Conservation (phyloP, 1,139 yeast species). For the Yamadazyma pseudoaaseri region DNA sequence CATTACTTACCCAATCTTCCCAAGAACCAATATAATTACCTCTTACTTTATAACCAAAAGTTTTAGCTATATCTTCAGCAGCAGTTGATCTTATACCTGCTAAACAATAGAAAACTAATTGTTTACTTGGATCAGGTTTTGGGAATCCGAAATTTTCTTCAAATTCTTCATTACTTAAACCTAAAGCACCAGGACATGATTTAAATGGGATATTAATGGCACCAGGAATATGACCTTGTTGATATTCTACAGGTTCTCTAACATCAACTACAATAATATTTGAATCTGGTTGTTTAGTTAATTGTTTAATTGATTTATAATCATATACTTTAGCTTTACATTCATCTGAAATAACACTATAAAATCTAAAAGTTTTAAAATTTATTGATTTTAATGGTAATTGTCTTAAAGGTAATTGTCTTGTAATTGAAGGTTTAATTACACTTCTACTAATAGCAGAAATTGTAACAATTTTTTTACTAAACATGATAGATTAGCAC, state of each 20-base stretch:
- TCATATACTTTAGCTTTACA: slow-evolving; percentile 52
- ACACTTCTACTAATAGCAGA: no score
- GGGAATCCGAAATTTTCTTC: slow-evolving; percentile 74
- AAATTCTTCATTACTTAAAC: slow-evolving; percentile 75
- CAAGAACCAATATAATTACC: slow-evolving; percentile 82
- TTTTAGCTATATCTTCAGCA: slow-evolving; percentile 87
- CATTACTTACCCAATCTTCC: slow-evolving; percentile 75
- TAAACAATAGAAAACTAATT: slow-evolving; percentile 85
- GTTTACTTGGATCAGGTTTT: slow-evolving; percentile 74
- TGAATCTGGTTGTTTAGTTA: slow-evolving; percentile 41
- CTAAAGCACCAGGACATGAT: slow-evolving; percentile 92
- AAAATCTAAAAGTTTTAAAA: slow-evolving; percentile 9
- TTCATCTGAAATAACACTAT: slow-evolving; percentile 30
- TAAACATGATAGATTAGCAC: no score
- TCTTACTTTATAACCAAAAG: slow-evolving; percentile 80
- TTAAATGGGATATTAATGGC: slow-evolving; percentile 89
- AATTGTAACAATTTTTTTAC: no score
- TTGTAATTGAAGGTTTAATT: no score
- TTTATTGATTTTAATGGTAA: no score
- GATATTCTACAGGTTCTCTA: slow-evolving; percentile 84
- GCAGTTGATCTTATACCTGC: slow-evolving; percentile 91
- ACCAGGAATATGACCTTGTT: slow-evolving; percentile 72
- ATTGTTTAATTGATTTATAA: slow-evolving; percentile 54
- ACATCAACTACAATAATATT: slow-evolving; percentile 73
- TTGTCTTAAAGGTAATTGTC: no score